Conservation (phyloP, 495 filamentous ascomycete genomes). For the Xylaria venustula region DNA sequence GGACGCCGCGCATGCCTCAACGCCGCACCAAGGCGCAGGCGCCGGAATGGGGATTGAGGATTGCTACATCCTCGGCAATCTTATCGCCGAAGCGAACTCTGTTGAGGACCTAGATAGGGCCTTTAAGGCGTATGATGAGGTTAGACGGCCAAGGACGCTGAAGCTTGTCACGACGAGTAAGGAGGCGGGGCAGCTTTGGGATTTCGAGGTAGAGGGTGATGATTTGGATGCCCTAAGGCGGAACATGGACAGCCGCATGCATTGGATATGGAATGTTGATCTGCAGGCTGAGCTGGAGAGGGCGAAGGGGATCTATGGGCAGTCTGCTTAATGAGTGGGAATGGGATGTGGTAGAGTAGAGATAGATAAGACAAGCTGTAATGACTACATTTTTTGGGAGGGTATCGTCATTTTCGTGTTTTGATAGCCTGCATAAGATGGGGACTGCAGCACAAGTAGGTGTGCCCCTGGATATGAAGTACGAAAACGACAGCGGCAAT, state of each 20-base stretch:
- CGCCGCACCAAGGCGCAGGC: constrained; percentile 68
- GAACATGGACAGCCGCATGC: constrained; percentile 27
- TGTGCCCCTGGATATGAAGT: no score
- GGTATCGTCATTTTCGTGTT: no score
- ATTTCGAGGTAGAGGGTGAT: constrained; percentile 34
- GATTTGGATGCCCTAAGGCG: constrained; percentile 29
- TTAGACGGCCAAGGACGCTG: constrained; percentile 50
- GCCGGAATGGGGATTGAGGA: constrained; percentile 71
- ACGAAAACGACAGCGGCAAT: no score
- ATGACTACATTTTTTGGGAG: no score
- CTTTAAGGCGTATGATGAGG: constrained; percentile 61
- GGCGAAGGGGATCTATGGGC: constrained; percentile 7
- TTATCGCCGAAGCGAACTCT: constrained; percentile 49
- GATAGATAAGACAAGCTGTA: background rate
- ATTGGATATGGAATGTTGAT: constrained; percentile 38
- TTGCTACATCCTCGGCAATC: constrained; percentile 56
- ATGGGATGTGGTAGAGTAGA: background rate
- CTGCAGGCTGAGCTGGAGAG: constrained; percentile 24
- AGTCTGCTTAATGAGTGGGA: background rate
- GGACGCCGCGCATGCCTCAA: constrained; percentile 69
- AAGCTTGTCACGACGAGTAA: constrained; percentile 43
- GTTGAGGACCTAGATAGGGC: constrained; percentile 45
- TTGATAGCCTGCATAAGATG: no score
- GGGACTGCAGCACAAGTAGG: no score
- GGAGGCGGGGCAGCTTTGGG: constrained; percentile 37